Evolutionary conservation across 2,329 filamentous ascomycete genomes (phyloP), one percentile per base, ranked within the genome.

Genomic region (Aspergillus oerlinghausenensis): DNA sequence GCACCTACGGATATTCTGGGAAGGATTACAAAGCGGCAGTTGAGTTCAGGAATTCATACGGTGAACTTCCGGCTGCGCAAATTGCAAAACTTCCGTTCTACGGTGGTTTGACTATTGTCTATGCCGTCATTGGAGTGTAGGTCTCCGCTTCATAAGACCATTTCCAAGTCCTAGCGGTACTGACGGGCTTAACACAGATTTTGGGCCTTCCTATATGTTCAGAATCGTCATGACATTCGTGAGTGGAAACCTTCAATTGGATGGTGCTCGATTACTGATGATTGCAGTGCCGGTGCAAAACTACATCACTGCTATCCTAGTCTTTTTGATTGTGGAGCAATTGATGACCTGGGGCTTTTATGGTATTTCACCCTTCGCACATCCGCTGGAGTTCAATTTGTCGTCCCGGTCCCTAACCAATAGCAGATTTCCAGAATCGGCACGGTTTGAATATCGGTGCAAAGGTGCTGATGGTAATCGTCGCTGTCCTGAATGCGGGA

Each of bases 311-410:
- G 93, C 94, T 9, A 99, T 97, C 59, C 80, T 99, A 51, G 85
- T 94, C 52, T 99, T 99, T 77, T 79, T 99, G 47, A 90, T 97
- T 17, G 77, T 97, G 17, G 94, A 99, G 74, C 96, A 97, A 87
- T 80, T 97, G 69, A 92, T 97, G 84, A 99, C 94, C 1, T 99
- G 94, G 94, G 92, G 91, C 47, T 99, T 96, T 78, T 99, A 97
- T 73, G 87, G 87, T 89, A 79, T 58, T 80, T 59, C n/a, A 32
- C 49, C 2, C 14, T 4, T 40, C n/a, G 53, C 7, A 14, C 23
- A 26, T 17, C 35, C 19, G 3, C 14, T 14, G n/a, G 21, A 8
- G 19, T 43, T 47, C 42, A 11, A 10, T 7, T 25, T 21, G 28
- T 10, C 26, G 11, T 14, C 38, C 21, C 23, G 45, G 14, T 50